These are phyloP conservation scores for Gyromitra esculenta DNA, from an alignment of 2,329 filamentous ascomycete genomes.

Conservation along the genomic window DNA sequence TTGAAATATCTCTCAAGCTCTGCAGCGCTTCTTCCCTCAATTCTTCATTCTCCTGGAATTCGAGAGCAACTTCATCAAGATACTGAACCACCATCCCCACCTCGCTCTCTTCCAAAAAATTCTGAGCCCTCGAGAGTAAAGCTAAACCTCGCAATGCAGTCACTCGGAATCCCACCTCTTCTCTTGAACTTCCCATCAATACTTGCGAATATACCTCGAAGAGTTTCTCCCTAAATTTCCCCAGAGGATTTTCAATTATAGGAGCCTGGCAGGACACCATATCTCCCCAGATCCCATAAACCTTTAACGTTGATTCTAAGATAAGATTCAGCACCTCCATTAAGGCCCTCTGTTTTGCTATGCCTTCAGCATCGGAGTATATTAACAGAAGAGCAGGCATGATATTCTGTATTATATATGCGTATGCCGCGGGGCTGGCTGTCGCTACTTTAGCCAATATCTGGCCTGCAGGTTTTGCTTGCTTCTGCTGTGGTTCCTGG, in stretches of 20 bases:
- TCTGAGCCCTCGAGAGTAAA: slow-evolving; percentile 62
- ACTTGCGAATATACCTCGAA: slow-evolving; percentile 68
- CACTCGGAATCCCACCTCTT: slow-evolving; percentile 65
- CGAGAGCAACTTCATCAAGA: slow-evolving; percentile 70
- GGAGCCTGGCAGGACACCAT: slow-evolving; percentile 61
- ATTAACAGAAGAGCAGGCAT: slow-evolving; percentile 69
- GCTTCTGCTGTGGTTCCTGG: slow-evolving; percentile 74
- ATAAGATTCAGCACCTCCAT: slow-evolving; percentile 70
- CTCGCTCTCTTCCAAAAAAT: slow-evolving; percentile 66
- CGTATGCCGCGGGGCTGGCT: slow-evolving; percentile 67
- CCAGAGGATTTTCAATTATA: slow-evolving; percentile 62
- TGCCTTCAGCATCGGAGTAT: slow-evolving; percentile 70
- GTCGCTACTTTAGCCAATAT: slow-evolving; percentile 69
- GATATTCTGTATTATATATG: slow-evolving; percentile 67
- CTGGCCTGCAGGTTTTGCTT: slow-evolving; percentile 71
- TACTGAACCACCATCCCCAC: slow-evolving; percentile 67
- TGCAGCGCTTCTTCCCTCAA: slow-evolving; percentile 68
- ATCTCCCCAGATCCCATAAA: slow-evolving; percentile 67
- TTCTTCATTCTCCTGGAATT: slow-evolving; percentile 64
- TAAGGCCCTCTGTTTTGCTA: slow-evolving; percentile 71
- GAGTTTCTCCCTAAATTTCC: slow-evolving; percentile 65
- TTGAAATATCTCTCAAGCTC: slow-evolving; percentile 70
- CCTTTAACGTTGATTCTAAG: slow-evolving; percentile 67
- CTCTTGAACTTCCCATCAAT: slow-evolving; percentile 65
- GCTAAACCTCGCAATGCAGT: slow-evolving; percentile 64